Percentiles rank a stretch among this genome's conserved stretches.
These are phyloP conservation scores for Vitis rotundifolia DNA, from an alignment of 164 flowering plant genomes.

Conservation along the genomic window DNA sequence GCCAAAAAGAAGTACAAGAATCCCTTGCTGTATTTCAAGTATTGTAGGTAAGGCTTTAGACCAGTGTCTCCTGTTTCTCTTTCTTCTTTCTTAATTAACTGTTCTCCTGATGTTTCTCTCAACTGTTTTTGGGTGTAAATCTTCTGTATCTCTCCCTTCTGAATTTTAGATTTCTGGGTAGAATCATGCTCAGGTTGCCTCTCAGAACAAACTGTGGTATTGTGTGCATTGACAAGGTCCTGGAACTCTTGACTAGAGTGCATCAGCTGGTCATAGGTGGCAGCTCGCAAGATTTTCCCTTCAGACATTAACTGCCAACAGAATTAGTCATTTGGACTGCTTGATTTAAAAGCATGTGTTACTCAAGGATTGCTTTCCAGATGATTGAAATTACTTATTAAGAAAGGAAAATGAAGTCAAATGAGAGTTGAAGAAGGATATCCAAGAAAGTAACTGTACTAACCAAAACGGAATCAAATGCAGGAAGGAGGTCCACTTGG, in stretches of 20 bases:
- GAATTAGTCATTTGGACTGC: too few species aligned
- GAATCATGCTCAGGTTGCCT: conserved; percentile 28
- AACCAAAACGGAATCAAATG: conserved; percentile 75
- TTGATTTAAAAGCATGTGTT: too few species aligned
- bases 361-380: too few species aligned
- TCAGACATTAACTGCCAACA: conserved; percentile 61
- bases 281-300: conserved; percentile 52
- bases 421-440: too few species aligned
- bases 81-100: conserved; percentile 10
- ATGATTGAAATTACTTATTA: too few species aligned
- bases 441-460: conserved; percentile 22
- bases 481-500: conserved; percentile 92
- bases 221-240: conserved; percentile 75
- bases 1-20: too few species aligned
- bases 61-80: too few species aligned
- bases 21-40: too few species aligned
- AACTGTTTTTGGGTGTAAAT: conserved; percentile 19
- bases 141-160: conserved; percentile 37
- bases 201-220: conserved; percentile 51
- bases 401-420: too few species aligned
- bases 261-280: conserved; percentile 51
- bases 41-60: too few species aligned
- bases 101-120: conserved; percentile 38
- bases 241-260: conserved; percentile 52
- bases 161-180: conserved; percentile 9